Evolutionary conservation across 306 rosid species (phyloP).

Genomic region (Quercus dentata): DNA sequence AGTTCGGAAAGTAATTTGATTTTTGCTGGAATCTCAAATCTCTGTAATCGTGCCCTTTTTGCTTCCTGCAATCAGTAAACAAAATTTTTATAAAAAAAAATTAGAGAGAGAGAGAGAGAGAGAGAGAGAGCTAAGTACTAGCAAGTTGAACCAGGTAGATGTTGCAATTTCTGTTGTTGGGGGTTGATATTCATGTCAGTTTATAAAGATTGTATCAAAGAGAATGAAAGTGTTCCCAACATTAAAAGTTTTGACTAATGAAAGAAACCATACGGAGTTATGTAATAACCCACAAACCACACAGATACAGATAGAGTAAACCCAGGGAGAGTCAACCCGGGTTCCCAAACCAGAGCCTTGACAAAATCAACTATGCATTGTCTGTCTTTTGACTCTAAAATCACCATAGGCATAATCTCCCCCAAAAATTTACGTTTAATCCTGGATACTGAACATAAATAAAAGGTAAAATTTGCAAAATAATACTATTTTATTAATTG

Average conservation of each 20-base stretch:
- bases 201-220: background rate
- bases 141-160: constrained; percentile 7
- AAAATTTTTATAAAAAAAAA: background rate
- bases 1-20: constrained; percentile 60
- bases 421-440: background rate
- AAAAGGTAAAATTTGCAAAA: too few species aligned
- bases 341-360: background rate
- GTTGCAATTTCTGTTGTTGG: background rate
- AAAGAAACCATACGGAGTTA: background rate
- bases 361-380: background rate
- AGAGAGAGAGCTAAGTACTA: background rate
- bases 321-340: background rate
- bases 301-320: background rate
- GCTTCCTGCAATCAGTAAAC: constrained; percentile 59
- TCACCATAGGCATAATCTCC: background rate
- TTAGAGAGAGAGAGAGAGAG: too few species aligned
- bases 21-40: constrained; percentile 86
- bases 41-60: constrained; percentile 71
- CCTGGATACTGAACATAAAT: background rate
- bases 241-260: background rate
- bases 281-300: background rate
- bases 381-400: background rate
- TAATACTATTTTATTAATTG: too few species aligned
- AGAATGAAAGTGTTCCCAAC: background rate
- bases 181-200: background rate